These are phyloP conservation scores for Scedosporium apiospermum DNA, from an alignment of 2,329 filamentous ascomycete species.

Conservation along the genomic window DNA sequence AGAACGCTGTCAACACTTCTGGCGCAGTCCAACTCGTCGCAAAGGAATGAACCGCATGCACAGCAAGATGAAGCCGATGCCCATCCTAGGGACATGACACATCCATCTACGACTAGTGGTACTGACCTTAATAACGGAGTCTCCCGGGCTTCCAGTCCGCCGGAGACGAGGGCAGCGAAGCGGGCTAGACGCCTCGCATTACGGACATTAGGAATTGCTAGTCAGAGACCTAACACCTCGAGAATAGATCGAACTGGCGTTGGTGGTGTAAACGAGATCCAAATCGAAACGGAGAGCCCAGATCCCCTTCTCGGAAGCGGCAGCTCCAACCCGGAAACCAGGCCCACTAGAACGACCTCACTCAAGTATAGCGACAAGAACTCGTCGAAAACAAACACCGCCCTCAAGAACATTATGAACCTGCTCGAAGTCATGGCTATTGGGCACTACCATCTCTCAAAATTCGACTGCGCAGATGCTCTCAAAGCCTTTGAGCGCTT, in stretches of 20 bases:
- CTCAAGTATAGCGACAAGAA: neutral
- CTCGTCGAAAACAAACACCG: constrained; percentile 35
- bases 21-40: neutral
- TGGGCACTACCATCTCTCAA: constrained; percentile 68
- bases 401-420: constrained; percentile 66
- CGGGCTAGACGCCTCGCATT: constrained; percentile 70
- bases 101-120: neutral
- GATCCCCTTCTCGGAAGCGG: neutral
- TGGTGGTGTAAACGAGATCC: neutral
- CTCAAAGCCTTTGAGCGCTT: constrained; percentile 64
- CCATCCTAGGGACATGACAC: neutral
- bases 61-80: neutral
- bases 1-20: neutral
- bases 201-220: neutral
- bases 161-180: constrained; percentile 59
- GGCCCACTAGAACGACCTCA: neutral
- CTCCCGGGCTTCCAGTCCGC: neutral
- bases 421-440: constrained; percentile 72
- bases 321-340: neutral
- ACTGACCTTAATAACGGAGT: neutral
- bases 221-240: neutral
- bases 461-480: constrained; percentile 71
- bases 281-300: neutral
- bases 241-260: neutral
- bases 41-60: neutral